Percentiles rank a stretch among this genome's conserved stretches.
Conservation (phyloP, 139 green algal genomes). For the Coelastrella sp. region DNA sequence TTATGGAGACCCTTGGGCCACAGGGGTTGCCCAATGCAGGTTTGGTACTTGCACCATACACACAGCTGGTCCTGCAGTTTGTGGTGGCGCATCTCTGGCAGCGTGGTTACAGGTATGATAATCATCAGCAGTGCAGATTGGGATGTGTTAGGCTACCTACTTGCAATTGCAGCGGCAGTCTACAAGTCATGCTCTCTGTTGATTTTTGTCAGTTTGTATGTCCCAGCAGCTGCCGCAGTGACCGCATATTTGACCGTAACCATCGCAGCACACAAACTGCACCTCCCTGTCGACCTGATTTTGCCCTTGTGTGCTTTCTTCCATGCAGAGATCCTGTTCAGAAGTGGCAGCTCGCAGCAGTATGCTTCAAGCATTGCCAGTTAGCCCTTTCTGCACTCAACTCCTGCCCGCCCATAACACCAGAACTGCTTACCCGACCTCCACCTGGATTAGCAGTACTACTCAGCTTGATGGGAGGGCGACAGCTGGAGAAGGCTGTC, state of each 20-base stretch:
- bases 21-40: constrained; percentile 59
- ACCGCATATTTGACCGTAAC: too few species aligned
- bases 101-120: constrained; percentile 54
- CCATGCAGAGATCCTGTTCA: constrained; percentile 63
- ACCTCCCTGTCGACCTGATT: neutral
- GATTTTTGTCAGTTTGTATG: too few species aligned
- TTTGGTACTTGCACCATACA: constrained; percentile 62
- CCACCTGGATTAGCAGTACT: constrained; percentile 61
- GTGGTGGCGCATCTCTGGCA: constrained; percentile 60
- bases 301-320: neutral
- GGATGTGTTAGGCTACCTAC: too few species aligned
- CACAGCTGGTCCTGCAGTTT: constrained; percentile 68
- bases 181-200: too few species aligned
- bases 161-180: too few species aligned
- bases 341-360: constrained; percentile 79
- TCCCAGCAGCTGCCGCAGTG: too few species aligned
- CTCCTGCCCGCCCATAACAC: constrained; percentile 14
- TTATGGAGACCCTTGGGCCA: constrained; percentile 8
- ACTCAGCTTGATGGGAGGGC: constrained; percentile 70
- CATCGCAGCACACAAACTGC: too few species aligned
- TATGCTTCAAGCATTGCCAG: constrained; percentile 70
- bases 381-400: constrained; percentile 48
- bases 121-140: neutral
- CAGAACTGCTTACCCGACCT: constrained; percentile 39
- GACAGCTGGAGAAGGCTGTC: constrained; percentile 49